Evolutionary conservation across 83 land plant genomes (phyloP).

Genomic region (Isoetes engelmannii): DNA sequence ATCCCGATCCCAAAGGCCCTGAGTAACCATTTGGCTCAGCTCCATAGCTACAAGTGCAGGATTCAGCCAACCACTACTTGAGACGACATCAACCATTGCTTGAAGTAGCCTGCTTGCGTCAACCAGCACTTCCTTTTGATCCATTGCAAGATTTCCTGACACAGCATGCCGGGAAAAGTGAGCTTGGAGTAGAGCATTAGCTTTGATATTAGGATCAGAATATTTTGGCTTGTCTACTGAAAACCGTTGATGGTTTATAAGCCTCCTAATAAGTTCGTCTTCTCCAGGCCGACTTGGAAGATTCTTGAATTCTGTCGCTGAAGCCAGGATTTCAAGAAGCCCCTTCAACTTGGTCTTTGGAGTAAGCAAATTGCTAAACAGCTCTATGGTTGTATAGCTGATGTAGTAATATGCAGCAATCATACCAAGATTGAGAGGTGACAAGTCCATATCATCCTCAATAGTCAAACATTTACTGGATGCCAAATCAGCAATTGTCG

Average conservation of each 20-base stretch:
- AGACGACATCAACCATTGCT: slow-evolving; percentile 87
- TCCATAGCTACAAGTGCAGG: slow-evolving; percentile 80
- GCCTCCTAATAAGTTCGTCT: slow-evolving; percentile 62
- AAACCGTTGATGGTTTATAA: slow-evolving; percentile 76
- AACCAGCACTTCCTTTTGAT: slow-evolving; percentile 67
- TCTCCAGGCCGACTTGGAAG: slow-evolving; percentile 83
- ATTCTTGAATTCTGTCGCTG: slow-evolving; percentile 73
- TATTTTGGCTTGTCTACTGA: slow-evolving; percentile 75
- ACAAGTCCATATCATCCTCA: slow-evolving; percentile 78
- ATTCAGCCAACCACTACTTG: slow-evolving; percentile 74
- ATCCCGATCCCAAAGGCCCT: slow-evolving; percentile 80
- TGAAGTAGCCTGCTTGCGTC: slow-evolving; percentile 66
- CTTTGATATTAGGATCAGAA: slow-evolving; percentile 83
- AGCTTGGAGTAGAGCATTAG: slow-evolving; percentile 80
- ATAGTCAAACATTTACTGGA: slow-evolving; percentile 75
- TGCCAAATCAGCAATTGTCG: slow-evolving; percentile 63
- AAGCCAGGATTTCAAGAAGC: slow-evolving; percentile 69
- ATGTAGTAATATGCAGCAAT: slow-evolving; percentile 88
- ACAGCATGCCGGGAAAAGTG: slow-evolving; percentile 68
- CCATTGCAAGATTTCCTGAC: slow-evolving; percentile 53
- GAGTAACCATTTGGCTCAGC: slow-evolving; percentile 82
- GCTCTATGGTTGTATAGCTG: slow-evolving; percentile 85
- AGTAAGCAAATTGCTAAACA: slow-evolving; percentile 73
- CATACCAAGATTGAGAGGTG: slow-evolving; percentile 76
- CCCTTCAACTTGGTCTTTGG: slow-evolving; percentile 88